A percentile compares a stretch with the other conserved stretches of the same genome.
These are phyloP conservation scores for Pleoardoris graminearum DNA, from an alignment of 2,329 filamentous ascomycete species.

Conservation along the genomic window DNA sequence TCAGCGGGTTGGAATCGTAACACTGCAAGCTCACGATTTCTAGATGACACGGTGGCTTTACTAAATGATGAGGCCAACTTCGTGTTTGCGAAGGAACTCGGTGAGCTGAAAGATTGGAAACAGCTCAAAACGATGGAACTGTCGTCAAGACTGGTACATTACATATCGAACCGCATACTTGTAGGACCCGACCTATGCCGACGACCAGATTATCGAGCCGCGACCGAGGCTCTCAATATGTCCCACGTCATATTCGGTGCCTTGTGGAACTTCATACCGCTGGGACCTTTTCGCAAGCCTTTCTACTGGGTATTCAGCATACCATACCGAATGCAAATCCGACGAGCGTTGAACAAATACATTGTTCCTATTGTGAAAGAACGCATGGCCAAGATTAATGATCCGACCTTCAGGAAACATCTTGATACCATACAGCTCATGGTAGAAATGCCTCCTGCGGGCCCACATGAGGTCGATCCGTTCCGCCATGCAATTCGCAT, in stretches of 20 bases:
- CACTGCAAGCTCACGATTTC: too few species aligned
- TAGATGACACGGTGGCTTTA: conserved; percentile 1
- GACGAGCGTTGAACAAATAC: conserved; percentile 7
- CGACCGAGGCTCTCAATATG: conserved; percentile 8
- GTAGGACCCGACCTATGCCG: conserved; percentile 11
- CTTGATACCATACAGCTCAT: conserved; percentile 11
- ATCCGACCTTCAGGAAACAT: neutral
- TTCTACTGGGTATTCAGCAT: conserved; percentile 14
- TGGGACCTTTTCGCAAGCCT: conserved; percentile 5
- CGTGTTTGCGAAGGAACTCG: conserved; percentile 5
- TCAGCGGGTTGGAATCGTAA: neutral
- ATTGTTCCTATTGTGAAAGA: conserved; percentile 10
- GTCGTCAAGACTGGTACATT: conserved; percentile 9
- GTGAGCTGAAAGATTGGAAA: conserved; percentile 5
- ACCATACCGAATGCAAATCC: conserved; percentile 5
- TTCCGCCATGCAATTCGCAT: conserved; percentile 11
- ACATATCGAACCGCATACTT: conserved; percentile 11
- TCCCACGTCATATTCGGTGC: conserved; percentile 10
- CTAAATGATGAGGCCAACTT: conserved; percentile 6
- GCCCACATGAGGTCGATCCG: conserved; percentile 5
- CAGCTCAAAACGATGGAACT: conserved; percentile 5
- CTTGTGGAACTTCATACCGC: conserved; percentile 7
- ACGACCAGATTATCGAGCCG: conserved; percentile 5
- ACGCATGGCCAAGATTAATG: neutral
- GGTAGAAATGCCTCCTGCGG: conserved; percentile 8